Evolutionary conservation across 805 yeast genomes (phyloP).

Genomic region (Clavispora santaluciae): DNA sequence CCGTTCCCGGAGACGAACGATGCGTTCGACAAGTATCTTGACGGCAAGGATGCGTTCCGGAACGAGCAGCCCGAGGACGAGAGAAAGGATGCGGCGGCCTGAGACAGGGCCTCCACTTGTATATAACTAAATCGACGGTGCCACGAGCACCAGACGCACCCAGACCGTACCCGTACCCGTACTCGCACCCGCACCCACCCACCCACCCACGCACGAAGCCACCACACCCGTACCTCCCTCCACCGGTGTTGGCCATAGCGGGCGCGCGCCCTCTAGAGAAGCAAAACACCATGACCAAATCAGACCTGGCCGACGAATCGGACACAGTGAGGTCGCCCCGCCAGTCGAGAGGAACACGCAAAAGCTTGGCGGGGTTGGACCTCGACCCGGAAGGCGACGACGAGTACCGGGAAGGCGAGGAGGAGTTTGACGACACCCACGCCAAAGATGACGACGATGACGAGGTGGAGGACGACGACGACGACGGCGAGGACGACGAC

Average conservation of each 20-base stretch:
- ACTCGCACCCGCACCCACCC: too few relatives aligned
- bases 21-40: conserved; percentile 77
- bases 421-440: conserved; percentile 15
- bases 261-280: background rate
- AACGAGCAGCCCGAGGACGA: conserved; percentile 26
- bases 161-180: too few relatives aligned
- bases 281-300: conserved; percentile 1
- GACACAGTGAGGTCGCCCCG: conserved; percentile 13
- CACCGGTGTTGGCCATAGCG: background rate
- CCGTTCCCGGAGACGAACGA: conserved; percentile 89
- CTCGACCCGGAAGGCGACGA: conserved; percentile 17
- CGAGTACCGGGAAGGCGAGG: conserved; percentile 14
- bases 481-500: conserved; percentile 14
- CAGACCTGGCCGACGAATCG: conserved; percentile 8
- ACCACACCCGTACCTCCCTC: background rate
- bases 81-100: conserved; percentile 20
- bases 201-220: too few relatives aligned
- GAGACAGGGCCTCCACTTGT: background rate
- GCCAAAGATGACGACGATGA: conserved; percentile 12
- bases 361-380: conserved; percentile 16
- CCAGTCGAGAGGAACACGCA: conserved; percentile 9
- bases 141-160: too few relatives aligned
- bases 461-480: conserved; percentile 9
- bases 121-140: too few relatives aligned
- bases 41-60: conserved; percentile 40